phyloP scores from a whole-genome alignment of 2,329 filamentous ascomycete species.

The Sarocladium strictum region DNA sequence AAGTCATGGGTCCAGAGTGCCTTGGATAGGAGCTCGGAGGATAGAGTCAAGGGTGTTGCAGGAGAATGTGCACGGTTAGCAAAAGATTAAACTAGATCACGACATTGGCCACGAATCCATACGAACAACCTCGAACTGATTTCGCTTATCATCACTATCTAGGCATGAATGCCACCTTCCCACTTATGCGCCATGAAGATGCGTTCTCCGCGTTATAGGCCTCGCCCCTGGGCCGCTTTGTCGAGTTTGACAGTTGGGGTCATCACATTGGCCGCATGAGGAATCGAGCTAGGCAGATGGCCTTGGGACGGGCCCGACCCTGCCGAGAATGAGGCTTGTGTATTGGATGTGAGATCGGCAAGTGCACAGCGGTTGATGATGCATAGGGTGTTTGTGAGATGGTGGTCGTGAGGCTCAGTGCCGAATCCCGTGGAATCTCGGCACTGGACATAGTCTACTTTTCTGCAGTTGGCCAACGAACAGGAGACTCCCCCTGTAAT shows the following conservation, averaged over 20 bases:
- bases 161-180: too few species aligned
- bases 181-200: too few species aligned
- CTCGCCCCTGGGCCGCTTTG: background rate
- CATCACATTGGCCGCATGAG: background rate
- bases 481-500: too few species aligned
- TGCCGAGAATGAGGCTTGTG: background rate
- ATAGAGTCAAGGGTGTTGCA: slow-evolving; percentile 40
- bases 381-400: background rate
- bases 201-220: background rate
- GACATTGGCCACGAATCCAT: background rate
- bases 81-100: background rate
- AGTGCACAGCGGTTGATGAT: background rate
- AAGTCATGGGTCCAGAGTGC: slow-evolving; percentile 35
- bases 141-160: too few species aligned
- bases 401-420: background rate
- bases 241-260: background rate
- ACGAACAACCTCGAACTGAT: too few species aligned
- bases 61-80: slow-evolving; percentile 37
- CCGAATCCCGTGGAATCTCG: too few species aligned
- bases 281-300: background rate
- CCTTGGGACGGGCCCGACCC: background rate
- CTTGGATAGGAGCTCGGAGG: slow-evolving; percentile 38
- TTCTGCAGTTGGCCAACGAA: too few species aligned
- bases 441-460: too few species aligned
- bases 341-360: background rate